phyloP scores from a whole-genome alignment of 768 basidiomycete species.

The Pisolithus marmoratus region DNA sequence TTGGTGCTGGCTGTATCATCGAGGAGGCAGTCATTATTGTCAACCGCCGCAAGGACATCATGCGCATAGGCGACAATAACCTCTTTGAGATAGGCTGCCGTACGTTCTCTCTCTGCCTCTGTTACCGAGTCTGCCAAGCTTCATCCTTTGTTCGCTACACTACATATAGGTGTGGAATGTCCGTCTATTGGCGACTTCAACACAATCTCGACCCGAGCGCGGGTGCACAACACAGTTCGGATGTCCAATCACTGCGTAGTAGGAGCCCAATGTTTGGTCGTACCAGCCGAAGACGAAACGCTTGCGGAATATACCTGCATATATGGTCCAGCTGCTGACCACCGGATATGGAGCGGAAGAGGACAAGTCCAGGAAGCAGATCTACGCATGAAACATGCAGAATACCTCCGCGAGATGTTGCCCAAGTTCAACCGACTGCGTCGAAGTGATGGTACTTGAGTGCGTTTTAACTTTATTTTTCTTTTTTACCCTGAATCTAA shows the following conservation, averaged over 20 bases:
- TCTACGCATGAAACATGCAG: constrained; percentile 79
- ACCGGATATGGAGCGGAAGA: constrained; percentile 79
- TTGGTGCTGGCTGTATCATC: constrained; percentile 84
- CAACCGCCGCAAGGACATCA: constrained; percentile 82
- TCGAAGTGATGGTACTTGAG: constrained; percentile 48
- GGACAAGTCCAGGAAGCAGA: constrained; percentile 81
- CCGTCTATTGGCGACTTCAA: constrained; percentile 82
- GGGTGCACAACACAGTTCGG: constrained; percentile 78
- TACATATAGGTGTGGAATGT: constrained; percentile 74
- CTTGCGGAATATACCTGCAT: constrained; percentile 81
- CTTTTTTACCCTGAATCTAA: no score
- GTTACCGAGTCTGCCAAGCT: not conserved
- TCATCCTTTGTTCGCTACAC: not conserved
- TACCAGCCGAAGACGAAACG: constrained; percentile 70
- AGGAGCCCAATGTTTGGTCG: constrained; percentile 75
- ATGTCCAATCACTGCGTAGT: constrained; percentile 79
- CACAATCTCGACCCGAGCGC: constrained; percentile 77
- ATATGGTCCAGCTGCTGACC: constrained; percentile 70
- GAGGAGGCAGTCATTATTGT: constrained; percentile 90
- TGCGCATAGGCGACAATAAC: constrained; percentile 93
- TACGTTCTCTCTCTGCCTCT: constrained; percentile 35
- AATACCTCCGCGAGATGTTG: constrained; percentile 88
- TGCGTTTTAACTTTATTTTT: constrained; percentile 1
- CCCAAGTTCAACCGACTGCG: constrained; percentile 82
- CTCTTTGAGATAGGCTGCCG: constrained; percentile 92